Percentiles rank a stretch among this genome's conserved stretches.
phyloP scores from a whole-genome alignment of 371 early-diverging fungal genomes.

The Zancudomyces culisetae region DNA sequence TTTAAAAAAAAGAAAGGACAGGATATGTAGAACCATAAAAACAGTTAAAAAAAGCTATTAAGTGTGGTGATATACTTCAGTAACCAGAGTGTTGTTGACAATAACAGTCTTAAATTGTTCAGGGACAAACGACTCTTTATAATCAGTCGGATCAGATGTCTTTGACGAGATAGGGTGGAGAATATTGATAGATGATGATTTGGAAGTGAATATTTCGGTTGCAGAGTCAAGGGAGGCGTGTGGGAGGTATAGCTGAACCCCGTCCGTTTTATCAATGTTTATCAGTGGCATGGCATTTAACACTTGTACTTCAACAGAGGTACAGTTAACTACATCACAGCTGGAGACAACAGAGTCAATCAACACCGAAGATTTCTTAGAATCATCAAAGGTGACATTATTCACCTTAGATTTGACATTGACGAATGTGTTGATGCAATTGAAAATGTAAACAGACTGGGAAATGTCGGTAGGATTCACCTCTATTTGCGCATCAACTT shows the following conservation, averaged over 20 bases:
- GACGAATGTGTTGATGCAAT: constrained; percentile 75
- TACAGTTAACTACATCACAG: constrained; percentile 79
- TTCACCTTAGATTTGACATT: constrained; percentile 82
- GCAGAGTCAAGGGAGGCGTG: constrained; percentile 42
- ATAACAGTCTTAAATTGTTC: constrained; percentile 84
- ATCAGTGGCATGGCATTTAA: constrained; percentile 66
- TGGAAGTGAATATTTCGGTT: constrained; percentile 79
- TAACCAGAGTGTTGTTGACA: constrained; percentile 55
- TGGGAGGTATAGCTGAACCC: constrained; percentile 69
- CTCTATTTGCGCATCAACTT: constrained; percentile 36
- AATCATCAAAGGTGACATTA: constrained; percentile 66
- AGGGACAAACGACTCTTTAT: constrained; percentile 38
- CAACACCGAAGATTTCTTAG: constrained; percentile 72
- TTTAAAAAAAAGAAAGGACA: no score
- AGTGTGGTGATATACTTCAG: constrained; percentile 64
- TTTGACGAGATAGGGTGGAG: constrained; percentile 38
- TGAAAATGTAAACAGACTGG: constrained; percentile 80
- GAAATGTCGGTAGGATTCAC: constrained; percentile 64
- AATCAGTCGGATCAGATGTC: constrained; percentile 54
- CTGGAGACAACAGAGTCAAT: constrained; percentile 67
- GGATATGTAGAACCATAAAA: no score
- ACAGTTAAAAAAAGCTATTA: constrained; percentile 7
- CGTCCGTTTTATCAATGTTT: constrained; percentile 82
- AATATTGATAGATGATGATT: constrained; percentile 73
- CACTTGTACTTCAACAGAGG: constrained; percentile 76